Evolutionary conservation across 164 flowering plant genomes (phyloP).

Genomic region (Stephania japonica): DNA sequence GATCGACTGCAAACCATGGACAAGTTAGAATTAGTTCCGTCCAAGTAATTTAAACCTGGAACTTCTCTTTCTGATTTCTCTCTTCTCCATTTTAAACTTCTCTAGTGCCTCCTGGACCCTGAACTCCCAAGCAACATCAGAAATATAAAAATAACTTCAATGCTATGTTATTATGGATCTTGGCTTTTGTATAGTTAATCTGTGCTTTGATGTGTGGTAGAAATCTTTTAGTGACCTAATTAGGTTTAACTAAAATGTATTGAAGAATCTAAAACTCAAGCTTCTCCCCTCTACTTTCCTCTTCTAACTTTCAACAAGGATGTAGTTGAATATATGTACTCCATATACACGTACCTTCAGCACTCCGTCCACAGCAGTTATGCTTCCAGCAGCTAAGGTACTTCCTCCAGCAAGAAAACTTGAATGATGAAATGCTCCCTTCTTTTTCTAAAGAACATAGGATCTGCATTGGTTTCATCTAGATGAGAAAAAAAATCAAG

Average conservation of each 20-base stretch:
- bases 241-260: too few species aligned
- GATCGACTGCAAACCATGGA: slow-evolving; percentile 46
- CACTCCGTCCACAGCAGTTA: slow-evolving; percentile 51
- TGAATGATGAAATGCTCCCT: slow-evolving; percentile 86
- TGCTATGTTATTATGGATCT: too few species aligned
- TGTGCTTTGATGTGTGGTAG: too few species aligned
- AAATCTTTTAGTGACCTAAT: too few species aligned
- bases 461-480: too few species aligned
- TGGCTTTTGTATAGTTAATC: too few species aligned
- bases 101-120: too few species aligned
- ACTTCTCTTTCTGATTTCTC: not conserved
- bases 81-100: not conserved
- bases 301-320: not conserved
- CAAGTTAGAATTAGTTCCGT: not conserved
- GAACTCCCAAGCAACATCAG: too few species aligned
- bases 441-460: slow-evolving; percentile 59
- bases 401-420: slow-evolving; percentile 95
- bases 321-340: not conserved
- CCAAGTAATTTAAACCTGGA: too few species aligned
- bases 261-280: too few species aligned
- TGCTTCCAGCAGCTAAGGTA: slow-evolving; percentile 89
- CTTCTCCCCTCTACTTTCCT: too few species aligned
- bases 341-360: slow-evolving; percentile 43
- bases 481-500: not conserved
- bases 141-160: too few species aligned